Conservation (phyloP, 2,329 filamentous ascomycete species). For the Helotiales sp. region DNA sequence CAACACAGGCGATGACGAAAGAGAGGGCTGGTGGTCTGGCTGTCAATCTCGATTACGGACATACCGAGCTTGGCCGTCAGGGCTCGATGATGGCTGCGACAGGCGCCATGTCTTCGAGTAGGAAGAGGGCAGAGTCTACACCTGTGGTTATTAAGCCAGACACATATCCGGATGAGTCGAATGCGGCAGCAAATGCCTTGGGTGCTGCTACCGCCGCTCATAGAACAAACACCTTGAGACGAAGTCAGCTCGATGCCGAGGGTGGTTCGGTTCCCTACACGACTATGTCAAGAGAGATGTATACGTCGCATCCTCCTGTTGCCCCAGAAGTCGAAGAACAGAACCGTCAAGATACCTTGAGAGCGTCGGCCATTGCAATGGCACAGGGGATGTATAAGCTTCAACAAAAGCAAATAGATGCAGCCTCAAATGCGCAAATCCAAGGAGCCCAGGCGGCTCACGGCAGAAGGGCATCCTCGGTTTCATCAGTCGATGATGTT, state of each 20-base stretch:
- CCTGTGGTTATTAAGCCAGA: constrained; percentile 44
- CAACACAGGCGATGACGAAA: constrained; percentile 64
- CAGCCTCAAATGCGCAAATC: constrained; percentile 28
- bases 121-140: constrained; percentile 61
- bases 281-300: constrained; percentile 73
- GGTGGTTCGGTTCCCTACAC: constrained; percentile 67
- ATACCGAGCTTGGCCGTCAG: constrained; percentile 52
- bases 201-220: constrained; percentile 68
- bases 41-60: constrained; percentile 46
- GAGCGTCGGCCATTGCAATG: constrained; percentile 85
- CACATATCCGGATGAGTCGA: constrained; percentile 56
- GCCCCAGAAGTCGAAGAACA: constrained; percentile 72
- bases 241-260: constrained; percentile 37
- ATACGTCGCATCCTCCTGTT: constrained; percentile 72
- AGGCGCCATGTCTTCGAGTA: constrained; percentile 65
- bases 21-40: constrained; percentile 41
- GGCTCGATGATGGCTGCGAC: constrained; percentile 75
- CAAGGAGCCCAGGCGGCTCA: constrained; percentile 34
- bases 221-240: constrained; percentile 10
- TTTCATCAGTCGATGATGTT: constrained; percentile 35
- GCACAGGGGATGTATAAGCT: constrained; percentile 80
- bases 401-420: constrained; percentile 56
- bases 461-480: constrained; percentile 35
- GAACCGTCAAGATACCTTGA: constrained; percentile 69
- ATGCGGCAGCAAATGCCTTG: constrained; percentile 66